A percentile compares a stretch with the other conserved stretches of the same genome.
Conservation (phyloP, 495 filamentous ascomycete species). For the Talaromyces nanjingensis region DNA sequence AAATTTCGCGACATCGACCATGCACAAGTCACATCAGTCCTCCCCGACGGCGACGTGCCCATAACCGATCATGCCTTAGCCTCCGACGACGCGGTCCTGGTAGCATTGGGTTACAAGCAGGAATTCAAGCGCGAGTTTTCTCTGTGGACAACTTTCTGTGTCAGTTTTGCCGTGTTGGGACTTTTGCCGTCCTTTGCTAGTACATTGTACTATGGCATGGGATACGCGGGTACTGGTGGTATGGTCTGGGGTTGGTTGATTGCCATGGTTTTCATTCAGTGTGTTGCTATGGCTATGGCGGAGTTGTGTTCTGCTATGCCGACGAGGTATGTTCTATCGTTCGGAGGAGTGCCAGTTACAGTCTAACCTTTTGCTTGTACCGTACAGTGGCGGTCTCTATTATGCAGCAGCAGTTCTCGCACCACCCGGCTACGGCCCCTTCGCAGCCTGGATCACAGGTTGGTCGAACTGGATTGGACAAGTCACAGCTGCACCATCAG, state of each 20-base stretch:
- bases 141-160: conserved; percentile 77
- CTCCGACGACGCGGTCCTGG: conserved; percentile 62
- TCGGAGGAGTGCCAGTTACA: not conserved
- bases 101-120: conserved; percentile 67
- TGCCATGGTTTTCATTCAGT: conserved; percentile 68
- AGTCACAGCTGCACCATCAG: conserved; percentile 63
- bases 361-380: conserved; percentile 7
- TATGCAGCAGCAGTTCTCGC: conserved; percentile 76
- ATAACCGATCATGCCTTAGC: conserved; percentile 42
- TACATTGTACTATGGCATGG: conserved; percentile 72
- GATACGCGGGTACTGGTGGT: conserved; percentile 73
- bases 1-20: conserved; percentile 29
- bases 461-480: conserved; percentile 75
- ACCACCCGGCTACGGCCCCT: conserved; percentile 65
- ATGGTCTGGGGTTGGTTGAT: conserved; percentile 83
- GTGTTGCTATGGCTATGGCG: conserved; percentile 61
- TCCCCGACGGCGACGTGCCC: conserved; percentile 58
- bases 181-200: conserved; percentile 68
- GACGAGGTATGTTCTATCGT: conserved; percentile 37
- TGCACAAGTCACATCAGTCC: conserved; percentile 60
- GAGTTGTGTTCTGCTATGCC: conserved; percentile 64
- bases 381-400: conserved; percentile 61
- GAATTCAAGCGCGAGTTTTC: conserved; percentile 79
- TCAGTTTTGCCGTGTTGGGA: conserved; percentile 70
- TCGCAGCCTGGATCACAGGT: conserved; percentile 67